These are phyloP conservation scores for Tetracladium maxilliforme DNA, from an alignment of 2,329 filamentous ascomycete species.

Conservation along the genomic window DNA sequence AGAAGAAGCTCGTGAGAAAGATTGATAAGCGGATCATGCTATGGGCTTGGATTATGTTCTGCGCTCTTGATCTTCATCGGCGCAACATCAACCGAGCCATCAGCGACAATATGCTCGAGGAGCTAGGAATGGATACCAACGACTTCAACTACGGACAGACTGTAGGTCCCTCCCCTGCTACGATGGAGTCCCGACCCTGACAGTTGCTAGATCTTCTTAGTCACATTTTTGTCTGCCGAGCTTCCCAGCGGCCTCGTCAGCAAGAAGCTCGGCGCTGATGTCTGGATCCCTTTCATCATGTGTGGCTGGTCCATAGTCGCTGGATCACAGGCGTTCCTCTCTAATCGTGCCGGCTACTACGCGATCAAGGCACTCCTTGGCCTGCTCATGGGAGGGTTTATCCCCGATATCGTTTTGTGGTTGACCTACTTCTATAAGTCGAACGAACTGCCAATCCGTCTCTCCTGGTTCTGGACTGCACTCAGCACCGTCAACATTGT, in stretches of 20 bases:
- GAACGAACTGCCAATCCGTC: constrained; percentile 49
- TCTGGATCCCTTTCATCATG: constrained; percentile 34
- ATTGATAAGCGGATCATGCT: constrained; percentile 17
- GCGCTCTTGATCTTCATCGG: constrained; percentile 18
- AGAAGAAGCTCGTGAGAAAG: constrained; percentile 5
- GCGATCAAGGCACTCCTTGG: constrained; percentile 13
- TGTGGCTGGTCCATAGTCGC: constrained; percentile 37
- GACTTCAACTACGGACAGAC: constrained; percentile 31
- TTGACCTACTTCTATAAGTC: constrained; percentile 65
- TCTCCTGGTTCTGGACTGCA: constrained; percentile 59
- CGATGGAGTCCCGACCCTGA: constrained; percentile 44
- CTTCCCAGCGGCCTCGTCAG: constrained; percentile 44
- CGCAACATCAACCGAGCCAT: constrained; percentile 16
- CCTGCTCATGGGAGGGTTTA: constrained; percentile 42
- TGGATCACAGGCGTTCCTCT: constrained; percentile 37
- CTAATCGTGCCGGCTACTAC: constrained; percentile 24
- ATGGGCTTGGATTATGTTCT: constrained; percentile 22
- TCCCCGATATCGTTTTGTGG: constrained; percentile 50
- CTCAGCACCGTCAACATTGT: constrained; percentile 21
- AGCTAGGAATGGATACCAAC: constrained; percentile 26
- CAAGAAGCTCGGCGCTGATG: constrained; percentile 37
- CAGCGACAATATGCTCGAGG: constrained; percentile 30
- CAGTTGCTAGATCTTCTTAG: constrained; percentile 29
- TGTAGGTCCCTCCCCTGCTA: constrained; percentile 10
- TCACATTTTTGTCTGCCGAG: constrained; percentile 38